phyloP scores from a whole-genome alignment of 176 grass and related monocot genomes.

The Triticum urartu region DNA sequence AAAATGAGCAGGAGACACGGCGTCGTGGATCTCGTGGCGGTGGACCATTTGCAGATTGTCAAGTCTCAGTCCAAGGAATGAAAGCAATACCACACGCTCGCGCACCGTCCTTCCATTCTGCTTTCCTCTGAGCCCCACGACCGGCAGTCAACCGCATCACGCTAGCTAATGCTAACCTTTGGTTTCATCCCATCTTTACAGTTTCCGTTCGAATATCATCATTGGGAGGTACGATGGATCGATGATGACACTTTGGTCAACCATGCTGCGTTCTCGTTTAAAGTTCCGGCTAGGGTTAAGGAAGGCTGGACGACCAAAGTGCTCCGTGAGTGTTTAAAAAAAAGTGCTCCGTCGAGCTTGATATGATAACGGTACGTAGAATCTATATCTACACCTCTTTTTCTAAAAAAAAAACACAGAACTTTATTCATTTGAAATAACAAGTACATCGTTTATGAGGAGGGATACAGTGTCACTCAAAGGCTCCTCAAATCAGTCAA shows the following conservation, averaged over 20 bases:
- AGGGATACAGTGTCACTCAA: too few species aligned
- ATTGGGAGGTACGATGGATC: neutral
- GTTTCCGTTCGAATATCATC: neutral
- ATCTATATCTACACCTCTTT: too few species aligned
- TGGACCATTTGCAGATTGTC: neutral
- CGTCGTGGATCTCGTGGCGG: constrained; percentile 27
- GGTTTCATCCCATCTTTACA: neutral
- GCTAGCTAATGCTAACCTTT: neutral
- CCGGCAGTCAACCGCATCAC: neutral
- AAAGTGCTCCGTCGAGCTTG: too few species aligned
- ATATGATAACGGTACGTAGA: too few species aligned
- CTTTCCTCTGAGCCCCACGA: neutral
- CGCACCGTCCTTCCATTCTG: neutral
- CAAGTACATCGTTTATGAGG: too few species aligned
- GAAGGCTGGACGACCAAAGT: neutral
- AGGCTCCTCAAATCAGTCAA: too few species aligned
- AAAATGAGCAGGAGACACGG: constrained; percentile 9
- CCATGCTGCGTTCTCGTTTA: neutral
- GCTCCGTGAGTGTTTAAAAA: too few species aligned
- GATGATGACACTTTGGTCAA: neutral
- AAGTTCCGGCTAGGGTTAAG: neutral
- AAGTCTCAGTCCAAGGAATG: neutral
- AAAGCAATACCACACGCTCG: neutral
- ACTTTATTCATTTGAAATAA: too few species aligned
- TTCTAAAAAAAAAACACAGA: too few species aligned